phyloP scores from a whole-genome alignment of 2,329 filamentous ascomycete genomes.

The Clonostachys sp. region DNA sequence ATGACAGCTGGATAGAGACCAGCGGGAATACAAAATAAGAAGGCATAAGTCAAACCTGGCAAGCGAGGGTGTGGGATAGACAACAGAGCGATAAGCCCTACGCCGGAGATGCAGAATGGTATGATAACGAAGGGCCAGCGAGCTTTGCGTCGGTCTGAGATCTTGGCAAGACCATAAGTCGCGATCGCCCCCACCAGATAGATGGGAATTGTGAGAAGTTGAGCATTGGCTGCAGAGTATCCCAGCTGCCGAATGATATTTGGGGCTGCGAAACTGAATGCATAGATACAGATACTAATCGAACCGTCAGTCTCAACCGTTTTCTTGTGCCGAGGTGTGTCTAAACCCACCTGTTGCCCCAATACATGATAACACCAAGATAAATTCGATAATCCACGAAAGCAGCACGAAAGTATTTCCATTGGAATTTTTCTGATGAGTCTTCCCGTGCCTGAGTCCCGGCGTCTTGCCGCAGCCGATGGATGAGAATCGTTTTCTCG shows the following conservation, averaged over 20 bases:
- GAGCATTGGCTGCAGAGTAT: slow-evolving; percentile 3
- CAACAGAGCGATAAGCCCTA: slow-evolving; percentile 5
- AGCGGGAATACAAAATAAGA: slow-evolving; percentile 13
- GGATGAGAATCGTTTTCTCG: background rate
- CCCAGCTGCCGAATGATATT: slow-evolving; percentile 3
- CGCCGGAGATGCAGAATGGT: slow-evolving; percentile 3
- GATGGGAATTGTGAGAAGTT: slow-evolving; percentile 7
- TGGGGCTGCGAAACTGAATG: slow-evolving; percentile 2
- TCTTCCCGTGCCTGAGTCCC: background rate
- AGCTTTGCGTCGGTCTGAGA: slow-evolving; percentile 3
- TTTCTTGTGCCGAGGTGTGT: background rate
- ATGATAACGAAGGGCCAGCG: slow-evolving; percentile 6
- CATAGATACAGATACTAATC: slow-evolving; percentile 3
- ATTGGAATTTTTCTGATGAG: slow-evolving; percentile 1
- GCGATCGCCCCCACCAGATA: slow-evolving; percentile 3
- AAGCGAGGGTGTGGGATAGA: slow-evolving; percentile 8
- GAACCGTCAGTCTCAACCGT: background rate
- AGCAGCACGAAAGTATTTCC: slow-evolving; percentile 10
- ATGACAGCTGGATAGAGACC: slow-evolving; percentile 21
- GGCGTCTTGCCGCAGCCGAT: background rate
- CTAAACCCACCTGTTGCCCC: slow-evolving; percentile 18
- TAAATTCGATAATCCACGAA: slow-evolving; percentile 35
- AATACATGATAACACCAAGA: slow-evolving; percentile 26
- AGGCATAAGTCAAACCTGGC: slow-evolving; percentile 15
- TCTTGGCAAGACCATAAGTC: slow-evolving; percentile 2